Conservation (phyloP, 305 asterid species). For the Solanum hybrid region DNA sequence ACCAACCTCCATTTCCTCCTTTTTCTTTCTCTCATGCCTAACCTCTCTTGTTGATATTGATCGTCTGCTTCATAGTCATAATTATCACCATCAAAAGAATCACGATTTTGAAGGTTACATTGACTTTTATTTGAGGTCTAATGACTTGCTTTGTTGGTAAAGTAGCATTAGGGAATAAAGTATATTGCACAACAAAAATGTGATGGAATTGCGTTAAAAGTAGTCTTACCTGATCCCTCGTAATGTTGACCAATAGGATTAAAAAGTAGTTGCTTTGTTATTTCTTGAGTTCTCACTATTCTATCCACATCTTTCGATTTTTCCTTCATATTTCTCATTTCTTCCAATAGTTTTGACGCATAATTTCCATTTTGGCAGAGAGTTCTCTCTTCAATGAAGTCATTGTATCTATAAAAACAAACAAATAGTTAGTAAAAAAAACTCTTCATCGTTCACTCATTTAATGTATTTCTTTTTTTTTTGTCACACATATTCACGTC, state of each 20-base stretch:
- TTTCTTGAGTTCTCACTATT: not conserved
- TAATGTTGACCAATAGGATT: not conserved
- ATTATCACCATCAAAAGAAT: not conserved
- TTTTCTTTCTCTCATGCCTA: not conserved
- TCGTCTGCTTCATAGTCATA: not conserved
- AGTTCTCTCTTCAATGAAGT: not conserved
- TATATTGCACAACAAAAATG: not conserved
- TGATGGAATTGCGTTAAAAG: not conserved
- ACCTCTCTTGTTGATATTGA: not conserved
- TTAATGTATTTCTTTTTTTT: not conserved
- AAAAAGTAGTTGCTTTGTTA: not conserved
- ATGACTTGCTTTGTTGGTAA: not conserved
- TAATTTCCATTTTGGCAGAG: not conserved
- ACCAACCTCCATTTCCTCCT: not conserved
- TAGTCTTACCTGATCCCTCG: not conserved
- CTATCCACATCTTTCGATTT: not conserved
- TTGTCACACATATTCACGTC: not conserved
- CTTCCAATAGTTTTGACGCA: not conserved
- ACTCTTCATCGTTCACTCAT: not conserved
- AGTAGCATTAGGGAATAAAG: not conserved
- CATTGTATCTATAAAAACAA: not conserved
- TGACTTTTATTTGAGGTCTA: not conserved
- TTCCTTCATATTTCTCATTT: not conserved
- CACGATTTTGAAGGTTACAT: not conserved
- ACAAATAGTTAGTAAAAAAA: not conserved